Conservation (phyloP, 768 basidiomycete species). For the Phylloporus sp. region DNA sequence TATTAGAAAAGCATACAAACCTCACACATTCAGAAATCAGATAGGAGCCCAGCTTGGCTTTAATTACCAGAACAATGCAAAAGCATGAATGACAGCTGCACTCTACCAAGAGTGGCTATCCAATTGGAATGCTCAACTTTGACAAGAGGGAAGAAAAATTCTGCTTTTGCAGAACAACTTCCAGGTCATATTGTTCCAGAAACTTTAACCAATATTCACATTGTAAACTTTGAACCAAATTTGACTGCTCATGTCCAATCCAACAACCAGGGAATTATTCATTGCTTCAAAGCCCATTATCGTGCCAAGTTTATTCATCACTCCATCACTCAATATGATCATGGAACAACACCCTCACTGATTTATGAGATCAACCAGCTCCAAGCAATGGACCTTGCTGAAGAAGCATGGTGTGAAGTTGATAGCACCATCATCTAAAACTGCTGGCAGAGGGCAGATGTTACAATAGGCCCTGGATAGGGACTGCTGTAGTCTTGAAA, state of each 20-base stretch:
- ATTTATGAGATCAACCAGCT: too few species aligned
- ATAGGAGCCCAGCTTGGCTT: slow-evolving; percentile 4
- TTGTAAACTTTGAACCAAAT: slow-evolving; percentile 28
- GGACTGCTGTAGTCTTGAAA: too few species aligned
- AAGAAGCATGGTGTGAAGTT: too few species aligned
- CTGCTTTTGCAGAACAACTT: slow-evolving; percentile 5
- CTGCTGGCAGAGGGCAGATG: too few species aligned
- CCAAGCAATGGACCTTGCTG: too few species aligned
- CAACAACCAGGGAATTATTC: slow-evolving; percentile 35
- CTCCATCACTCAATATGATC: too few species aligned
- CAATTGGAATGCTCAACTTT: not conserved
- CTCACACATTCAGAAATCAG: not conserved
- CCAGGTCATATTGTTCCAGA: slow-evolving; percentile 22
- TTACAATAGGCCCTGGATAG: too few species aligned
- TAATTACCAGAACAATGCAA: not conserved
- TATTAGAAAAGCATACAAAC: slow-evolving; percentile 6
- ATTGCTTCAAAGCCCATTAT: slow-evolving; percentile 29
- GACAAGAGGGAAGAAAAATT: not conserved
- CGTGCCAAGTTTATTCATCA: not conserved
- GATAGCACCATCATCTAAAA: too few species aligned
- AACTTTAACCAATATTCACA: slow-evolving; percentile 20
- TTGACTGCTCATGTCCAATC: slow-evolving; percentile 36
- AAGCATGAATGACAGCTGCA: slow-evolving; percentile 3
- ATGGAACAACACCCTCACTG: too few species aligned
- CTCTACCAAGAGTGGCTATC: slow-evolving; percentile 5